Base-by-base conservation (phyloP, 352 stramenopile genomes). In the Phytophthora citrophthora region DNA sequence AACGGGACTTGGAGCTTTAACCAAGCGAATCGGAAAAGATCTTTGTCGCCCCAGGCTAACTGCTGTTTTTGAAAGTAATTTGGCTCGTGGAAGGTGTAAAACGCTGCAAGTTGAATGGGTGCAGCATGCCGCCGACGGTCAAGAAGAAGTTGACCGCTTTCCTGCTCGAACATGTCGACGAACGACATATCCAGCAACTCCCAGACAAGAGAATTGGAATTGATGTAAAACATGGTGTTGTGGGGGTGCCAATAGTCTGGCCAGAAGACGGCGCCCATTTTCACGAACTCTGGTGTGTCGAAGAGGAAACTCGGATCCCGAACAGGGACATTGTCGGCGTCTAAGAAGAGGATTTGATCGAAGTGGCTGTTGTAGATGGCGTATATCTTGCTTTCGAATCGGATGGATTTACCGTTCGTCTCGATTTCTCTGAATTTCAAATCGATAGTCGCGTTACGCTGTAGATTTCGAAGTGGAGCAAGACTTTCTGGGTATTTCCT, bases 151-250 rank as follows among this genome's bases (percentile, higher is more conserved):
- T 90, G 83, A 0, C 78, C 83, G 47, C 80, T 90, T 59, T 91
- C 83, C 54, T 88, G 81, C 47, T 90, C 83, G 58, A 89, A 88
- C 77, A 89, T 89, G 60, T 89, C 77, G 44, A 87, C 61, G n/a
- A 81, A 80, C 2, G 64, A 27, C 46, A 84, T 67, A 50, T 86
- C 74, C 7, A 90, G 45, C 23, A 86, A 63, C 61, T 86, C 43
- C 81, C 81, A 90, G 16, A 90, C 44, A n/a, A 90, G 61, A 15
- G 74, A 87, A 9, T 70, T 49, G 36, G 56, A 16, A 34, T 88
- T 71, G 48, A 90, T 76, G 36, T 76, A 76, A 53, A 89, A 90
- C 27, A 89, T 84, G 20, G 81, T 88, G 61, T 83, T 71, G 18
- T 64, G 36, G 5, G 81, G 83, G 45, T 89, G 79, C 74, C 72